Base-by-base conservation (phyloP, 352 stramenopile species). In the Pythium dissimile region DNA sequence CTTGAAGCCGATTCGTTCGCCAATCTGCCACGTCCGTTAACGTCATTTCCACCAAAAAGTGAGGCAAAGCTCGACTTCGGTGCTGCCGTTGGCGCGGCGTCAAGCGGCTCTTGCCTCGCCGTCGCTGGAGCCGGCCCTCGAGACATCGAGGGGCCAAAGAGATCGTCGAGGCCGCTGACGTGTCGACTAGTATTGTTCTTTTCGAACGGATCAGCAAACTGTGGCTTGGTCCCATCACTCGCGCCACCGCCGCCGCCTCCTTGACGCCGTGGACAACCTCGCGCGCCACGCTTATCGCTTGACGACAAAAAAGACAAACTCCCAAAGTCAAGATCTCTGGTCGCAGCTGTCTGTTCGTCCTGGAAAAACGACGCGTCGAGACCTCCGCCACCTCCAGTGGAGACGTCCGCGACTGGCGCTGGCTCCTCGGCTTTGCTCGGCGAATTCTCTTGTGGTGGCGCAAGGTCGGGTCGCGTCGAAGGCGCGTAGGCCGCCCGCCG, bases 281-380 rank as follows among this genome's bases (percentile, higher is more conserved):
- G 35, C 11, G 32, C 37, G 2, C 52, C 45, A 18, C 41, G 37
- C 11, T 46, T 35, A 15, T 62, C 61, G 35, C 47, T 59, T 3
- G 41, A 39, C 16, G 53, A 59, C 2, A 35, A 35, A 1, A 46
- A 52, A 7, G 60, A 67, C n/a, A 67, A 35, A n/a, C n/a, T n/a
- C n/a, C n/a, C n/a, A n/a, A n/a, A n/a, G n/a, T n/a, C n/a, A n/a
- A n/a, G n/a, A n/a, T n/a, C n/a, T n/a, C n/a, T n/a, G n/a, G n/a
- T n/a, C n/a, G n/a, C n/a, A n/a, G n/a, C n/a, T n/a, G n/a, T n/a
- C n/a, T n/a, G n/a, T n/a, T 68, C 47, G 21, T 69, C 61, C 26
- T 63, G 35, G 27, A 69, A 69, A 43, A 69, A 69, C n/a, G 54
- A 55, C 5, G 61, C 61, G 31, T 57, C 35, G 15, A 69, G 49